Evolutionary conservation across 208 protist species (phyloP).

Genomic region (Acanthamoeba triangularis): DNA sequence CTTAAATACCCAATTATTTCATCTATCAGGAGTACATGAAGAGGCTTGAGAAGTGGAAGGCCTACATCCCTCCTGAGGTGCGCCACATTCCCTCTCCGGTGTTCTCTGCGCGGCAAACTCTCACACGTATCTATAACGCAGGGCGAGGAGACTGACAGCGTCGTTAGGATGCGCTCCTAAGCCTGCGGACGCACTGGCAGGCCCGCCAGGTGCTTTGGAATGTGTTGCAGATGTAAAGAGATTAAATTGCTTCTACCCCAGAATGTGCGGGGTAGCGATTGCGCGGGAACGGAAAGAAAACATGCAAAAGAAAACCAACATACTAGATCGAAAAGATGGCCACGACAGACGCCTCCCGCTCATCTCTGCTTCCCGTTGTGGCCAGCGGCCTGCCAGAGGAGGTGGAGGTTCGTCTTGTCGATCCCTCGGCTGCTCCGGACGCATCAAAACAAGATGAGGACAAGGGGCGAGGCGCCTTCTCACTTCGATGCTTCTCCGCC

Average conservation of each 20-base stretch:
- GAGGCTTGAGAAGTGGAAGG: conserved; percentile 17
- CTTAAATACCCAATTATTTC: background rate
- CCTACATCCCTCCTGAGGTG: background rate
- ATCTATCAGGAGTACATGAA: conserved; percentile 32
- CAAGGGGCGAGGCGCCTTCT: background rate
- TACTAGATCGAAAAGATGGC: background rate
- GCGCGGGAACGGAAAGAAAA: background rate
- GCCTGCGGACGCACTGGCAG: background rate
- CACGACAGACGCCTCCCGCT: background rate
- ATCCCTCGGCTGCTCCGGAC: background rate
- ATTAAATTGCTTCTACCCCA: background rate
- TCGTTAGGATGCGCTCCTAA: conserved; percentile 8
- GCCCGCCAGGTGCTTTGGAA: background rate
- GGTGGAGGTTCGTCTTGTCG: background rate
- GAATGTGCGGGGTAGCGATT: background rate
- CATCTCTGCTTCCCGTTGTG: background rate
- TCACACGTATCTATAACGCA: background rate
- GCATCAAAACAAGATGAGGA: background rate
- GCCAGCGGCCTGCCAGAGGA: background rate
- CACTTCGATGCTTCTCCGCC: background rate
- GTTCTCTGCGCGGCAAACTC: background rate
- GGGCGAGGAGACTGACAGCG: conserved; percentile 44
- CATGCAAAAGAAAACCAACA: background rate
- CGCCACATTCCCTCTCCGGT: background rate
- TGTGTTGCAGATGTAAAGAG: conserved; percentile 19